phyloP scores from a whole-genome alignment of 2,329 filamentous ascomycete species.

The Cladophialophora chaetospira region DNA sequence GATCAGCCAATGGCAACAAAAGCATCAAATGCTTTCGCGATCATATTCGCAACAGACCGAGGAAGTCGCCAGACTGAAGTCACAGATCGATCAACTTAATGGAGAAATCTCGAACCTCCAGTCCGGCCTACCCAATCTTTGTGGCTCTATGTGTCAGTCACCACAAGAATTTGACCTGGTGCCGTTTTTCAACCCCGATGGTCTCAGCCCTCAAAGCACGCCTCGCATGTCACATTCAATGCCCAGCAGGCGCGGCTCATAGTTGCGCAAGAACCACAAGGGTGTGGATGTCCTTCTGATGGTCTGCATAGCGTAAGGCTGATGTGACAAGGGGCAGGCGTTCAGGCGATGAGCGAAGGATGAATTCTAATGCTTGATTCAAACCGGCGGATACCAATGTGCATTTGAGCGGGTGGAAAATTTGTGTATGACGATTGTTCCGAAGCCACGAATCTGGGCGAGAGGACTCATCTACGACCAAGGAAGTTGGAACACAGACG shows the following conservation, averaged over 20 bases:
- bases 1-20: slow-evolving; percentile 30
- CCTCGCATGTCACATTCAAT: slow-evolving; percentile 16
- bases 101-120: slow-evolving; percentile 29
- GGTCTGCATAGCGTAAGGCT: slow-evolving; percentile 19
- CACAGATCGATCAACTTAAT: slow-evolving; percentile 30
- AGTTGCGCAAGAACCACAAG: neutral
- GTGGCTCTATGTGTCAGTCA: slow-evolving; percentile 24
- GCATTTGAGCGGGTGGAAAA: slow-evolving; percentile 5
- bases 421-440: slow-evolving; percentile 1
- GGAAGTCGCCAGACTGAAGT: slow-evolving; percentile 28
- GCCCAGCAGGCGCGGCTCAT: slow-evolving; percentile 14
- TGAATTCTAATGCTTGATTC: neutral
- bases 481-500: neutral
- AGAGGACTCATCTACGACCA: neutral
- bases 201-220: slow-evolving; percentile 18
- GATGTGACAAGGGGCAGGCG: neutral
- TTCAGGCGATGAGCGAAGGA: neutral
- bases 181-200: slow-evolving; percentile 24
- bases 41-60: slow-evolving; percentile 29
- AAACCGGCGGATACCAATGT: neutral
- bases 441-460: neutral
- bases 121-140: slow-evolving; percentile 21
- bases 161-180: slow-evolving; percentile 31
- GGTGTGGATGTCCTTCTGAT: neutral
- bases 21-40: slow-evolving; percentile 26